Evolutionary conservation across 495 filamentous ascomycete species (phyloP).

Genomic region (Barbatosphaeria neglecta): DNA sequence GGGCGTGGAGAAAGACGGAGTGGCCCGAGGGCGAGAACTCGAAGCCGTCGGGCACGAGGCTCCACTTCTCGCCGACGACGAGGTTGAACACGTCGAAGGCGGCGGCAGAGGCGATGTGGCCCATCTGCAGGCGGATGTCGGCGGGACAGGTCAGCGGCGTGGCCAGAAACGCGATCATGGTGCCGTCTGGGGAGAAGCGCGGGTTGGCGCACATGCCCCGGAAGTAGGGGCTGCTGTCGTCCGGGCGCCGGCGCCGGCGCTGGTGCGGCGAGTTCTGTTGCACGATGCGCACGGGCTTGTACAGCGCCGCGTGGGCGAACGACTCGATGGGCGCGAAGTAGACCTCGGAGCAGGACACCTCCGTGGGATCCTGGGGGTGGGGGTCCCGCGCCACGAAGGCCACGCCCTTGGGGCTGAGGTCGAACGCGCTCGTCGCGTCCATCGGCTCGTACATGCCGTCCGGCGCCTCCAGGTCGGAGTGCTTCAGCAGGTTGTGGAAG

Average conservation of each 20-base stretch:
- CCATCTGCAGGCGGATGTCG: slow-evolving; percentile 6
- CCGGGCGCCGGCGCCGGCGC: no score
- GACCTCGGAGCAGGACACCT: slow-evolving; percentile 2
- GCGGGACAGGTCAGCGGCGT: background rate
- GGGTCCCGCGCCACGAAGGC: slow-evolving; percentile 6
- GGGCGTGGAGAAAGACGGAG: slow-evolving; percentile 11
- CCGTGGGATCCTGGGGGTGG: background rate
- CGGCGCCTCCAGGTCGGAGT: slow-evolving; percentile 9
- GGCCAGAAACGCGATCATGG: slow-evolving; percentile 11
- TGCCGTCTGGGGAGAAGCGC: slow-evolving; percentile 14
- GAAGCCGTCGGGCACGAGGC: slow-evolving; percentile 5
- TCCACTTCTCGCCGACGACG: slow-evolving; percentile 6
- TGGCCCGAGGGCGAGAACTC: slow-evolving; percentile 10
- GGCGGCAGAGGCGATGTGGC: slow-evolving; percentile 3
- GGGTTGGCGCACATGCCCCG: slow-evolving; percentile 4
- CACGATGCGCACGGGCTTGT: slow-evolving; percentile 7
- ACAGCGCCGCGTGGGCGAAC: slow-evolving; percentile 1
- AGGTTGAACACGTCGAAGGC: slow-evolving; percentile 11
- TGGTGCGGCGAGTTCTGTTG: no score
- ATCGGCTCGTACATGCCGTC: background rate
- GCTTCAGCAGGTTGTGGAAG: slow-evolving; percentile 9
- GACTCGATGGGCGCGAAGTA: slow-evolving; percentile 15
- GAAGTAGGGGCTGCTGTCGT: background rate
- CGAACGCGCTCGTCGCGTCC: slow-evolving; percentile 5
- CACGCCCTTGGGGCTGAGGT: slow-evolving; percentile 14